Conservation (phyloP, 441 rosid genomes). For the Eruca vesicaria region DNA sequence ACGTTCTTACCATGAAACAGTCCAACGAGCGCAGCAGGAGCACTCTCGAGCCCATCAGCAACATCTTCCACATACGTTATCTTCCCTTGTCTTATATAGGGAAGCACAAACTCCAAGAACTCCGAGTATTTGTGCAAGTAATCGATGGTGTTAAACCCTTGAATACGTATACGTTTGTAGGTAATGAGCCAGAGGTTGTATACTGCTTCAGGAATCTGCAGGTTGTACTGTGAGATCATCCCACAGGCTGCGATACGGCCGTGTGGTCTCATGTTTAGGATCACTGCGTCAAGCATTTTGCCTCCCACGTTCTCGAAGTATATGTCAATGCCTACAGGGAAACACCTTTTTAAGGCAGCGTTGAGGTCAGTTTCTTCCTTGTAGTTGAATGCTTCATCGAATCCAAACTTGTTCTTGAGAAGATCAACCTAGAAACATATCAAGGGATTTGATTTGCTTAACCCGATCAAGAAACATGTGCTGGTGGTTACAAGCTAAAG, state of each 20-base stretch:
- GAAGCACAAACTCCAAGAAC: neutral
- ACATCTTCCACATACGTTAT: neutral
- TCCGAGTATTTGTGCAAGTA: neutral
- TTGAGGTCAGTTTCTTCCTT: slow-evolving; percentile 45
- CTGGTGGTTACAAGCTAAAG: neutral
- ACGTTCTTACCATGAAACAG: neutral
- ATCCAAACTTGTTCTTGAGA: slow-evolving; percentile 47
- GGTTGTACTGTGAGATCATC: neutral
- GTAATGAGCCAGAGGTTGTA: neutral
- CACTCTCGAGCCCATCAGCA: neutral
- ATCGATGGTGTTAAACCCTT: neutral
- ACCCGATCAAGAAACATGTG: neutral
- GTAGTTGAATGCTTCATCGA: slow-evolving; percentile 52
- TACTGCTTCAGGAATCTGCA: neutral
- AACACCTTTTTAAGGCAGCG: neutral
- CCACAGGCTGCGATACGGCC: neutral
- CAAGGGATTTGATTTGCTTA: neutral
- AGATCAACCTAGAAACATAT: slow-evolving; percentile 42
- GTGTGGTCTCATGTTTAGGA: slow-evolving; percentile 43
- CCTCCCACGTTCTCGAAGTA: slow-evolving; percentile 36
- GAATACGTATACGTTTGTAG: neutral
- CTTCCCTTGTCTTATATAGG: neutral
- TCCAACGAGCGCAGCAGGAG: neutral
- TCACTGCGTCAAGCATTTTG: slow-evolving; percentile 51
- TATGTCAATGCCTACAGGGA: neutral